Percentiles rank a stretch among this genome's conserved stretches.
phyloP scores from a whole-genome alignment of 2,329 filamentous ascomycete species.

The Venturia pyrina region DNA sequence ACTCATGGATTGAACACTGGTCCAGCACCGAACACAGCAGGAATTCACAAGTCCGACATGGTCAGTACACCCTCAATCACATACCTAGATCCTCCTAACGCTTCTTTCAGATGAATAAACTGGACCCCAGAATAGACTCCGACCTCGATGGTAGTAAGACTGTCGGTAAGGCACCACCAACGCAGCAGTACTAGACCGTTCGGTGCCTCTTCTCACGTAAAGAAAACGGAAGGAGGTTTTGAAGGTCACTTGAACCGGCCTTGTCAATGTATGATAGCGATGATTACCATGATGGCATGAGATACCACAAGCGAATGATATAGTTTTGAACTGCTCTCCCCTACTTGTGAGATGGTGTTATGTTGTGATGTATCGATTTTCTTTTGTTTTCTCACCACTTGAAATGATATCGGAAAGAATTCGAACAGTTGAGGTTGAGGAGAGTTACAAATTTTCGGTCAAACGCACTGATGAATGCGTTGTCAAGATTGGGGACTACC shows the following conservation, averaged over 20 bases:
- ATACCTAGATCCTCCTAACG: neutral
- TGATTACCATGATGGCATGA: constrained; percentile 2
- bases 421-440: too few species aligned
- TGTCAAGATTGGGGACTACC: too few species aligned
- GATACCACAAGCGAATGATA: constrained; percentile 1
- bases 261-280: neutral
- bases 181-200: neutral
- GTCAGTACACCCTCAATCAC: neutral
- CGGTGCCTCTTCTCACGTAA: neutral
- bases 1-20: neutral
- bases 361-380: too few species aligned
- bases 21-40: constrained; percentile 12
- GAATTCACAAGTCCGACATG: constrained; percentile 24
- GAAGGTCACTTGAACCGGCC: neutral
- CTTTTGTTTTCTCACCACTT: too few species aligned
- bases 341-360: too few species aligned
- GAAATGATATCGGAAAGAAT: too few species aligned
- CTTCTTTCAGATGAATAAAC: constrained; percentile 21
- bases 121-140: constrained; percentile 27
- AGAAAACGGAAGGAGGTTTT: too few species aligned
- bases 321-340: too few species aligned
- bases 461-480: too few species aligned
- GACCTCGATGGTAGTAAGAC: constrained; percentile 25
- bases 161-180: constrained; percentile 14
- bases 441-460: too few species aligned